These are phyloP conservation scores for Colletotrichum tamarilloi DNA, from an alignment of 2,329 filamentous ascomycete genomes.

Conservation along the genomic window DNA sequence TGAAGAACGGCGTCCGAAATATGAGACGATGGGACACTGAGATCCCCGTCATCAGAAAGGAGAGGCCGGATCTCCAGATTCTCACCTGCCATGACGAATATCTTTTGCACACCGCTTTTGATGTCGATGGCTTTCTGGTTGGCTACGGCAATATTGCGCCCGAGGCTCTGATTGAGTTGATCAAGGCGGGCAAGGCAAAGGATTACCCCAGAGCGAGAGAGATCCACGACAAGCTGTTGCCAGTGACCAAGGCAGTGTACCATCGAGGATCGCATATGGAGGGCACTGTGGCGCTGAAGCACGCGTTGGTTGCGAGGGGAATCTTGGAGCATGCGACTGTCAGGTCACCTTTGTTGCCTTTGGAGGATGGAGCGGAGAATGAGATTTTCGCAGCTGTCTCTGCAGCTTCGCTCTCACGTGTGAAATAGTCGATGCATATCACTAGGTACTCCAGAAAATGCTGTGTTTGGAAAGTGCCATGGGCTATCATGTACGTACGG, in stretches of 20 bases:
- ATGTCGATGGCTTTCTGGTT: constrained; percentile 65
- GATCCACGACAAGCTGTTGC: constrained; percentile 62
- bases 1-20: constrained; percentile 68
- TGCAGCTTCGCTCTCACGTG: constrained; percentile 38
- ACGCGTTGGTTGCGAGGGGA: constrained; percentile 61
- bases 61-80: constrained; percentile 61
- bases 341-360: constrained; percentile 57
- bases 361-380: constrained; percentile 53
- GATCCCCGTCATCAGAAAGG: constrained; percentile 61
- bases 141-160: constrained; percentile 65
- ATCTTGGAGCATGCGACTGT: constrained; percentile 62
- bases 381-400: constrained; percentile 56
- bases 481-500: not conserved
- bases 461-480: not conserved
- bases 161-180: constrained; percentile 60
- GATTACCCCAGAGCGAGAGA: constrained; percentile 60
- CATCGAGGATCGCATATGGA: constrained; percentile 67
- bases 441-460: too few species aligned
- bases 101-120: constrained; percentile 61
- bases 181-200: constrained; percentile 60
- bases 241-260: constrained; percentile 64
- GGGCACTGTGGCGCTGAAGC: constrained; percentile 63
- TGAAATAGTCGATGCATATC: not conserved
- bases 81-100: constrained; percentile 65
- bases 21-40: constrained; percentile 68